Base-by-base conservation (phyloP, 139 green algal species). In the Ettlia oleoabundans region DNA sequence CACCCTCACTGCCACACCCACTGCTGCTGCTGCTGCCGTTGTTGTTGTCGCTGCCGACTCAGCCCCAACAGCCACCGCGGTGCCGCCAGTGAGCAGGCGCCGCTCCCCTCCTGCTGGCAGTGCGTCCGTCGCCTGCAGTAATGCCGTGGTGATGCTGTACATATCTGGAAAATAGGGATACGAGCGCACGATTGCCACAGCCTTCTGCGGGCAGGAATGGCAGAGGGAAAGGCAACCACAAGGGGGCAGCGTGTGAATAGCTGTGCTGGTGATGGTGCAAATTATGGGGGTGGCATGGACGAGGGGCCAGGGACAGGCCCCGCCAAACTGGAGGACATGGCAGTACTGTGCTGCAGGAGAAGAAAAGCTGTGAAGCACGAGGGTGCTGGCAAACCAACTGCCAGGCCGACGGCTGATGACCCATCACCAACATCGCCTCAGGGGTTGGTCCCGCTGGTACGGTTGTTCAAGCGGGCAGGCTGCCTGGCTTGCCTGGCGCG, bases 91-190 rank as follows among this genome's bases (percentile, higher is more conserved):
- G 33, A 65, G 55, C 18, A 65, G 55, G 18, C 18, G 55, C 18
- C 21, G 21, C 5, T 28, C 18, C 18, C 30, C 18, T 28, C 18
- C 55, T 15, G 55, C 55, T 5, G 55, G 18, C 55, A 65, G 55
- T 5, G 55, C 55, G 55, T 22, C 55, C 5, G 55, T 22, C 30
- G 55, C 55, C 55, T 65, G 55, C 55, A 65, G 55, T 9, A 22
- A 15, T 35, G 37, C 35, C 33, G 65, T 33, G 65, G 52, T 26
- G 52, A 80, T 67, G 35, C n/a, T 51, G 75, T 71, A 81, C 40
- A 81, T 62, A 38, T 81, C 75, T 24, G 75, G 75, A 58, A 81
- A 81, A 40, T n/a, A 71, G 24, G 75, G 75, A 28, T 33, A 81
- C 10, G 40, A 47, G 30, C 32, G 40, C 1, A 81, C 58, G 24